Evolutionary conservation across 2,329 filamentous ascomycete genomes (phyloP).

Genomic region (Ophiostoma angusticollis): DNA sequence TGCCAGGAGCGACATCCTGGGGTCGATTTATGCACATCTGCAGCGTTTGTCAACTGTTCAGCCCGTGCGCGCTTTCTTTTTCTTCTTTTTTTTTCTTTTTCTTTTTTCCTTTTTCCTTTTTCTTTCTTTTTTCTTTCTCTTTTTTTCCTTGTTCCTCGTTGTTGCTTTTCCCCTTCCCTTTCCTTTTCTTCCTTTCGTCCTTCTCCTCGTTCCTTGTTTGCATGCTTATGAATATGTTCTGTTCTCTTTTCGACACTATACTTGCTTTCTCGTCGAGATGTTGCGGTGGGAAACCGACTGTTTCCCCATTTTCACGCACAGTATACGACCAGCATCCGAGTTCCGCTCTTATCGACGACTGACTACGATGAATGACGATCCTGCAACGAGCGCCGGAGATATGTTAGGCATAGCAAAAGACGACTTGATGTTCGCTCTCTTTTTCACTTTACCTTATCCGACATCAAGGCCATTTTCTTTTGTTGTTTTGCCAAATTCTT

Average conservation of each 20-base stretch:
- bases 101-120: not conserved
- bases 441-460: too few relatives aligned
- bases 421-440: too few relatives aligned
- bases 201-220: too few relatives aligned
- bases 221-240: not conserved
- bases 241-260: too few relatives aligned
- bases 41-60: slow-evolving; percentile 3
- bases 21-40: not conserved
- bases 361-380: slow-evolving; percentile 8
- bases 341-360: slow-evolving; percentile 5
- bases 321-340: slow-evolving; percentile 6
- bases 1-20: not conserved
- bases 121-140: not conserved
- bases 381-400: too few relatives aligned
- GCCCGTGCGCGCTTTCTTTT: too few relatives aligned
- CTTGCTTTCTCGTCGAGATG: too few relatives aligned
- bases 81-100: slow-evolving; percentile 8
- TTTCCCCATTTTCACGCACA: not conserved
- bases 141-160: not conserved
- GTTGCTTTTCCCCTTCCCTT: not conserved
- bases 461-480: too few relatives aligned
- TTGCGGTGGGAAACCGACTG: not conserved
- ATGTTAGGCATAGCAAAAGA: too few relatives aligned
- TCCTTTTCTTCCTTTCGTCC: not conserved
- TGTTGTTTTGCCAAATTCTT: too few relatives aligned